Conservation (phyloP, 1,139 yeast genomes). For the Martiniozyma asiatica region DNA sequence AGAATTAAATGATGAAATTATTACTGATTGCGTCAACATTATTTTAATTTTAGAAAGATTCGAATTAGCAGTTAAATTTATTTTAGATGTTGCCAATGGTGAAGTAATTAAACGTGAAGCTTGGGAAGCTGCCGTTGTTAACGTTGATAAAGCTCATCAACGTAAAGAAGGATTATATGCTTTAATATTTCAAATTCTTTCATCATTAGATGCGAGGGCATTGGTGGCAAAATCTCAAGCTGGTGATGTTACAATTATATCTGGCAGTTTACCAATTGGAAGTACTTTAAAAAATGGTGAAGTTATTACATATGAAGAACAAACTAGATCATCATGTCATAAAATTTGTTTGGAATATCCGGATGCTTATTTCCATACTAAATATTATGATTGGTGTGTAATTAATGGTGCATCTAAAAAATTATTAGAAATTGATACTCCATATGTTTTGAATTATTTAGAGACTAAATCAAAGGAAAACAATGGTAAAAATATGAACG, state of each 20-base stretch:
- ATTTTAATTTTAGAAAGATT: slow-evolving; percentile 70
- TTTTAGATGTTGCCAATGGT: slow-evolving; percentile 64
- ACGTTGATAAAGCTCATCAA: slow-evolving; percentile 19
- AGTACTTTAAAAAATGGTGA: slow-evolving; percentile 20
- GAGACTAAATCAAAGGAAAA: slow-evolving; percentile 63
- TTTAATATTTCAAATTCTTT: slow-evolving; percentile 61
- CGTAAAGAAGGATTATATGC: slow-evolving; percentile 51
- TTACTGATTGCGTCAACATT: slow-evolving; percentile 69
- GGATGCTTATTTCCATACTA: slow-evolving; percentile 80
- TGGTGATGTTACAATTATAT: slow-evolving; percentile 11
- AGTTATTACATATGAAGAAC: slow-evolving; percentile 40
- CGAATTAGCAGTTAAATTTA: slow-evolving; percentile 78
- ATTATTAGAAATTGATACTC: slow-evolving; percentile 68
- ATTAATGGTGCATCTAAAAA: slow-evolving; percentile 67
- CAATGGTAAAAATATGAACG: slow-evolving; percentile 61
- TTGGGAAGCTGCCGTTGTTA: slow-evolving; percentile 44
- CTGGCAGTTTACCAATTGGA: slow-evolving; percentile 6
- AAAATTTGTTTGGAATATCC: slow-evolving; percentile 59
- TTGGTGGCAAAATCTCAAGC: slow-evolving; percentile 38
- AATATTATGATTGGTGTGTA: slow-evolving; percentile 88
- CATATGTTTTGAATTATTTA: slow-evolving; percentile 66
- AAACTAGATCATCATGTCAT: slow-evolving; percentile 62
- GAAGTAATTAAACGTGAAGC: too few species aligned
- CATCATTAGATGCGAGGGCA: slow-evolving; percentile 59
- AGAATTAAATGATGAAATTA: slow-evolving; percentile 57